Conservation (phyloP, 2,329 filamentous ascomycete species). For the Dryadomyces sulphureus region DNA sequence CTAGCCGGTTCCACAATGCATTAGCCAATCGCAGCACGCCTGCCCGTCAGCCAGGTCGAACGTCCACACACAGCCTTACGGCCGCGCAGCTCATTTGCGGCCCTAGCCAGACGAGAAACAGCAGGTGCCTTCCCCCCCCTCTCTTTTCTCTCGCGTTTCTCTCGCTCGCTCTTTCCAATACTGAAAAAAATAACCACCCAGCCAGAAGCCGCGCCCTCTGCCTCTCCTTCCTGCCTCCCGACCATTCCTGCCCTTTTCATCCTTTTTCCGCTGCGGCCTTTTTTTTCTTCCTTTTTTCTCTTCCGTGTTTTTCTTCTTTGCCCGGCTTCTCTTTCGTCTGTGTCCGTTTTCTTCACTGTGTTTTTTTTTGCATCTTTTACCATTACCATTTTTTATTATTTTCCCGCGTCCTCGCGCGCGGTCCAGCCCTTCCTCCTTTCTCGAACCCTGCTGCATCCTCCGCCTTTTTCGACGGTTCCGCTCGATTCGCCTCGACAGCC, state of each 20-base stretch:
- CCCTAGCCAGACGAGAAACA: background rate
- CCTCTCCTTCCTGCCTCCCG: background rate
- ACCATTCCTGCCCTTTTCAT: background rate
- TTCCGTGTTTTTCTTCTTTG: background rate
- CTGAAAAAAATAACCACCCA: constrained; percentile 1
- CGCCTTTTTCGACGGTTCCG: background rate
- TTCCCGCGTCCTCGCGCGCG: background rate
- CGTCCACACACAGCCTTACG: background rate
- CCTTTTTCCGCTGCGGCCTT: background rate
- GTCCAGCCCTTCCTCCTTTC: background rate
- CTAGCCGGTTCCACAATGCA: background rate
- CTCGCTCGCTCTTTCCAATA: background rate
- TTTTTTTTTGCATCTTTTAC: background rate
- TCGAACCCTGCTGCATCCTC: background rate
- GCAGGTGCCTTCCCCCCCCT: background rate
- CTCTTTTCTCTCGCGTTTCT: no score
- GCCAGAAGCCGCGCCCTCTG: background rate
- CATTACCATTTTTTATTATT: background rate
- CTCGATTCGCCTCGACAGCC: background rate
- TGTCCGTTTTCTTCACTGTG: background rate
- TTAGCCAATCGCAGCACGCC: background rate
- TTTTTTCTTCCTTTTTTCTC: background rate
- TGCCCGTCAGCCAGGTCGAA: background rate
- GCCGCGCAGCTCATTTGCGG: background rate
- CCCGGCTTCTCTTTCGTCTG: background rate